Base-by-base conservation (phyloP, 2,329 filamentous ascomycete species). In the Rhynchosporium secalis region DNA sequence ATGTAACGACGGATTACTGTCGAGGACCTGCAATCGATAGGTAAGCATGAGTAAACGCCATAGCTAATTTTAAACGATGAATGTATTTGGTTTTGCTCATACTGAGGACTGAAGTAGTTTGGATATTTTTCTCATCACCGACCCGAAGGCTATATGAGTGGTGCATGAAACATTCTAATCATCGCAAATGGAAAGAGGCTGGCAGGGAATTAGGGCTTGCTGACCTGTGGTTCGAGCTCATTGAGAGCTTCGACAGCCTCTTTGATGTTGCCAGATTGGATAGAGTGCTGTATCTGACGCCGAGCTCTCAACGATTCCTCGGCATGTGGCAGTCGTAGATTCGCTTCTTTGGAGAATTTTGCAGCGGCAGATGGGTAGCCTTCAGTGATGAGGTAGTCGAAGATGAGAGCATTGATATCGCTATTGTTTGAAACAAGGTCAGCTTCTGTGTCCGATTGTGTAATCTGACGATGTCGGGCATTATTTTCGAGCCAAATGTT, bases 91-190 rank as follows among this genome's bases (percentile, higher is more conserved):
- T 56, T 62, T 77, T 79, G 83, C 81, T 96, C 91, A 95, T 92
- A 88, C 85, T 90, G 86, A 90, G 85, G 86, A 90, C 86, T 91
- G 87, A 90, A 90, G 57, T 59, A 38, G 48, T 36, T 36, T 36
- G 78, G 79, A 81, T 79, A 80, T 80, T 81, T 88, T 87, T 86
- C 84, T 98, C 94, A 96, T 96, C 95, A 95, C 86, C 78, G 85
- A 87, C 86, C 86, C 82, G 81, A 85, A 87, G 86, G 83, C 82
- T 82, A 86, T 98, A 95, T 92, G 95, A 92, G 95, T 99, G 95
- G 95, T 99, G 95, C 95, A 99, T 99, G 94, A 96, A 87, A 93
- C 89, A 66, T 82, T 91, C 82, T 96, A 96, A 99, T 99, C 95
- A 95, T 93, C 78, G 84, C 83, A 85, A 69, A 65, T 51, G 56